These are phyloP conservation scores for Porcisia hertigi DNA, from an alignment of 208 protist genomes.

Conservation along the genomic window DNA sequence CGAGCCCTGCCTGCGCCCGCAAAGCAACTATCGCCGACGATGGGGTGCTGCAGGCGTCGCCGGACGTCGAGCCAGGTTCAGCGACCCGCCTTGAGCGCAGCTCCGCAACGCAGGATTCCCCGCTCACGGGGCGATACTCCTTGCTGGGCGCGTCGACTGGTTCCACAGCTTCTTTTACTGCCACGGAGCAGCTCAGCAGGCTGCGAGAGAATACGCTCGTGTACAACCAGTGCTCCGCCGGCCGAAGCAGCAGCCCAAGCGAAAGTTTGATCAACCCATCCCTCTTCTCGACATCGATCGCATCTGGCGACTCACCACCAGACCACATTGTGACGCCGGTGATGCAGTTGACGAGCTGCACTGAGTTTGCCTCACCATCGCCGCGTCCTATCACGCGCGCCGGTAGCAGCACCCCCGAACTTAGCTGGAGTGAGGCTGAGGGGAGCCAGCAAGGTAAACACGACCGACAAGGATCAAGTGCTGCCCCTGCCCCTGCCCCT, in stretches of 20 bases:
- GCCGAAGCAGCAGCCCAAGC: neutral
- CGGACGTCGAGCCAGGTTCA: neutral
- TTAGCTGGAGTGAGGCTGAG: neutral
- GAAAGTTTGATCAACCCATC: neutral
- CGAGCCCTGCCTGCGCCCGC: neutral
- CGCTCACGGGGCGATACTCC: neutral
- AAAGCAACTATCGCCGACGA: neutral
- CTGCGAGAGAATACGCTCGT: slow-evolving; percentile 3
- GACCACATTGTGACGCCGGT: neutral
- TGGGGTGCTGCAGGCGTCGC: neutral
- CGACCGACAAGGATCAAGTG: neutral
- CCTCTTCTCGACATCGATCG: slow-evolving; percentile 1
- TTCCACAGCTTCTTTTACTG: slow-evolving; percentile 1
- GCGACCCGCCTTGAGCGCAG: neutral
- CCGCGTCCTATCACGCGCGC: slow-evolving; percentile 1
- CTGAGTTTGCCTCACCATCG: neutral
- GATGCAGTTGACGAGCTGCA: neutral
- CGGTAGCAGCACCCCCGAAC: slow-evolving; percentile 5
- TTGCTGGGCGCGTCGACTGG: neutral
- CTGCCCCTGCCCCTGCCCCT: neutral
- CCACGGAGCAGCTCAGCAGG: neutral
- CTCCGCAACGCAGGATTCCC: neutral
- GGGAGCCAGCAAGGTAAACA: neutral
- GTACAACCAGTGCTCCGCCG: neutral
- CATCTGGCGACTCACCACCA: neutral